Conservation (phyloP, 352 stramenopile species). For the Phytopythium aichiense region DNA sequence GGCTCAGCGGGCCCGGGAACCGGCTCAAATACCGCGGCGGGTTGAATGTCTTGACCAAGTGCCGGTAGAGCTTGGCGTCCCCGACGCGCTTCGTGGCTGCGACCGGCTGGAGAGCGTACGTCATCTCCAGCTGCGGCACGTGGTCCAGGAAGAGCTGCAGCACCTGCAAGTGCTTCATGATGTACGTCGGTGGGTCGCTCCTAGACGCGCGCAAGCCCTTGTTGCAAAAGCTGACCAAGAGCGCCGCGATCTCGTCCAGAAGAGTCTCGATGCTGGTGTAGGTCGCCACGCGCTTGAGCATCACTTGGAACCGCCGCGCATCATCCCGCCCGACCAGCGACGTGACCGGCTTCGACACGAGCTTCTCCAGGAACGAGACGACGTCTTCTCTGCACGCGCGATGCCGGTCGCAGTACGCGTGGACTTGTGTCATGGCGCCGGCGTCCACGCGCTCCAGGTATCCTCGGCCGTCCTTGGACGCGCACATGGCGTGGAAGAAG, state of each 20-base stretch:
- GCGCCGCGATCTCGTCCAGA: slow-evolving; percentile 30
- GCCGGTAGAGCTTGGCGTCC: slow-evolving; percentile 42
- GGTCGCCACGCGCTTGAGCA: slow-evolving; percentile 37
- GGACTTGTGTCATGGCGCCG: slow-evolving; percentile 32
- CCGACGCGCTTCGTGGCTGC: slow-evolving; percentile 27
- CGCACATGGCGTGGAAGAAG: slow-evolving; percentile 71
- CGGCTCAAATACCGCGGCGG: slow-evolving; percentile 48
- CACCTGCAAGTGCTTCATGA: slow-evolving; percentile 57
- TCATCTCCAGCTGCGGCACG: slow-evolving; percentile 53
- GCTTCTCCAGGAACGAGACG: slow-evolving; percentile 37
- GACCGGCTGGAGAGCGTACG: slow-evolving; percentile 36
- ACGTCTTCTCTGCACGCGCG: slow-evolving; percentile 30
- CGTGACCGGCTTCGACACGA: slow-evolving; percentile 48
- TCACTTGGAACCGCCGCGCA: slow-evolving; percentile 31
- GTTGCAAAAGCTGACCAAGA: slow-evolving; percentile 50
- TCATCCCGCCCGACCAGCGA: slow-evolving; percentile 51
- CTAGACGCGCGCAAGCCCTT: slow-evolving; percentile 47
- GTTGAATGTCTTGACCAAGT: slow-evolving; percentile 53
- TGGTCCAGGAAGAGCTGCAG: slow-evolving; percentile 67
- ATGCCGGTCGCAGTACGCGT: slow-evolving; percentile 75
- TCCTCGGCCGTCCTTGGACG: slow-evolving; percentile 26
- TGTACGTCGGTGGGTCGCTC: slow-evolving; percentile 45
- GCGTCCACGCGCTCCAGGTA: slow-evolving; percentile 31
- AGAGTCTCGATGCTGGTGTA: slow-evolving; percentile 36
- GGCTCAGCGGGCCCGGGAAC: slow-evolving; percentile 51